Base-by-base conservation (phyloP, 129 eudicot genomes). In the Rutidosis leptorrhynchoides region DNA sequence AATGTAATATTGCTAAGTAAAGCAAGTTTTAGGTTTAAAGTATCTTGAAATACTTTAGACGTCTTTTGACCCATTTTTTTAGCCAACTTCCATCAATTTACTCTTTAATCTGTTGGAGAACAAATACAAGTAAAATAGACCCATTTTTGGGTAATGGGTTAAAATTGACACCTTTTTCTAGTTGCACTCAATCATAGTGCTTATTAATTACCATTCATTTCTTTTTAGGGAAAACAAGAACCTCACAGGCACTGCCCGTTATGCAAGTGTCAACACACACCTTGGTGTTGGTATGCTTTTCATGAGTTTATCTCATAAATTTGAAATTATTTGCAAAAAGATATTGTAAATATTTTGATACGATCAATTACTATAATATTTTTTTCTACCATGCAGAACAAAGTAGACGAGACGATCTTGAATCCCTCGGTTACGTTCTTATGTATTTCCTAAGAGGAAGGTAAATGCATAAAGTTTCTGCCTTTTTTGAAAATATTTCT, bases 371-470 rank as follows among this genome's bases (percentile, higher is more conserved):
- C 3, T 8, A 6, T 9, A 10, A 54, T 57, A n/a, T 70, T 20
- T 15, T 30, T 42, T 25, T 58, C n/a, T 16, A 52, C 53, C 12
- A 15, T 78, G 71, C 89, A 94, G 99, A 94, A 78, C 99, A 94
- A 89, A 86, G 99, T 77, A 83, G 99, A 71, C 84, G 99, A 51
- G 99, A 94, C 62, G 99, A 94, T 79, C 83, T 94, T 75, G 99
- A 94, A 78, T 94, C 99, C 72, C 95, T 94, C 56, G 99, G 99
- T 71, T 94, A 84, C 62, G 99, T 94, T 78, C 93, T 94, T 32
- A 89, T 94, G 99, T 94, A 89, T 81, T 89, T 94, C 56, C 80
- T 94, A 59, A 80, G 99, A 89, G 99, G 99, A 89, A 93, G 97
- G 97, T 55, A 62, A 81, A 26, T n/a, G n/a, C 45, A 58, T 52